Conservation (phyloP, 805 yeast species). For the Myxozyma neotropica region DNA sequence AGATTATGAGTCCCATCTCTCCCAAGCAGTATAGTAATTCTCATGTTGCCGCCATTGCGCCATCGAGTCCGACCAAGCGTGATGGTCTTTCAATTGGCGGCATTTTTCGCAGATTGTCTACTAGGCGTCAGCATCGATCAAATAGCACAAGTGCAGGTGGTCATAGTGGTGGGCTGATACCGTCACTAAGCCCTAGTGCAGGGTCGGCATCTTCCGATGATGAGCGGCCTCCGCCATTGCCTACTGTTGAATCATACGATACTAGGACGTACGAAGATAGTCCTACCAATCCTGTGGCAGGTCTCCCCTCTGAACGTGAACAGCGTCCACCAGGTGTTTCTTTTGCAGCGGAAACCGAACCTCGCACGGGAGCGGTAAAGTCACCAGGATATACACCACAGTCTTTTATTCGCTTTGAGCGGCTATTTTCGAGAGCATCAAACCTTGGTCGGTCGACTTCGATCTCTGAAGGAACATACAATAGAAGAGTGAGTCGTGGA, state of each 20-base stretch:
- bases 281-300: background rate
- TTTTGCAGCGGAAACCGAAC: slow-evolving; percentile 11
- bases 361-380: background rate
- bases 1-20: background rate
- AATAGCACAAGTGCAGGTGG: slow-evolving; percentile 15
- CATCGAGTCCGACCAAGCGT: slow-evolving; percentile 4
- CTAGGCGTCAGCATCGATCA: slow-evolving; percentile 26
- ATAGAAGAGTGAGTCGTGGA: slow-evolving; percentile 26
- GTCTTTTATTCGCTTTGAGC: slow-evolving; percentile 30
- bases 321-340: slow-evolving; percentile 11
- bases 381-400: slow-evolving; percentile 17
- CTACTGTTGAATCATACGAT: slow-evolving; percentile 21
- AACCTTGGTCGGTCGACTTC: slow-evolving; percentile 32
- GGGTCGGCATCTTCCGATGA: slow-evolving; percentile 24
- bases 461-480: slow-evolving; percentile 34
- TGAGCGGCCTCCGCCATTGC: slow-evolving; percentile 26
- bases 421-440: slow-evolving; percentile 32
- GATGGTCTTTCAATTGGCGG: slow-evolving; percentile 32
- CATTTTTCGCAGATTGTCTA: slow-evolving; percentile 26
- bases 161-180: slow-evolving; percentile 2
- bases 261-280: slow-evolving; percentile 3
- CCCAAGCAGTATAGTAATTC: background rate
- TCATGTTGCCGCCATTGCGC: background rate
- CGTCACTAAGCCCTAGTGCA: slow-evolving; percentile 12
- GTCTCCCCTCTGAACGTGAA: background rate